Percentiles rank a stretch among this genome's conserved stretches.
These are phyloP conservation scores for Hygrocybe coccinea DNA, from an alignment of 768 basidiomycete species.

Conservation along the genomic window DNA sequence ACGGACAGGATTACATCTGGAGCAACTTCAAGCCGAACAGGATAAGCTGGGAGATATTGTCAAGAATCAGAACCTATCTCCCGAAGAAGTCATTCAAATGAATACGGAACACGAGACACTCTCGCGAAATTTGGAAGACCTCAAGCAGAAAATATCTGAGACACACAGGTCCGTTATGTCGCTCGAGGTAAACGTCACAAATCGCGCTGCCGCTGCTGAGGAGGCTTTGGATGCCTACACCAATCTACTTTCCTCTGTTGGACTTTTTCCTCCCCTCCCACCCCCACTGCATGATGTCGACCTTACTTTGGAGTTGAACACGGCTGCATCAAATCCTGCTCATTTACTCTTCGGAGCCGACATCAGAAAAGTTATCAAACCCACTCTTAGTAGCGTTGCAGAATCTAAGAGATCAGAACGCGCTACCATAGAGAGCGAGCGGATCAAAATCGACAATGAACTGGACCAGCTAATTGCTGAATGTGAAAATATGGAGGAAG, in stretches of 20 bases:
- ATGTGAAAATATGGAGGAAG: slow-evolving; percentile 79
- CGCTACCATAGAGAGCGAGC: slow-evolving; percentile 67
- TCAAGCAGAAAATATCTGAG: slow-evolving; percentile 70
- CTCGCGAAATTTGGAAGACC: slow-evolving; percentile 65
- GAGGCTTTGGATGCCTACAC: slow-evolving; percentile 78
- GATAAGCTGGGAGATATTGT: slow-evolving; percentile 61
- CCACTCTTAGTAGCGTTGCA: slow-evolving; percentile 65
- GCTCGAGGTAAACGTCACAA: slow-evolving; percentile 79
- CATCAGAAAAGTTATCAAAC: slow-evolving; percentile 68
- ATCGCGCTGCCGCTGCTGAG: slow-evolving; percentile 76
- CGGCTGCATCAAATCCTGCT: slow-evolving; percentile 65
- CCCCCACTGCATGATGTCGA: slow-evolving; percentile 68
- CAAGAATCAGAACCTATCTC: slow-evolving; percentile 81
- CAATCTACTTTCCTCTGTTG: slow-evolving; percentile 66
- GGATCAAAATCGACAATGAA: slow-evolving; percentile 77
- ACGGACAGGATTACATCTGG: slow-evolving; percentile 52
- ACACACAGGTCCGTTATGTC: slow-evolving; percentile 67
- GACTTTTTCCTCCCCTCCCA: slow-evolving; percentile 69
- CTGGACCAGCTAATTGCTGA: slow-evolving; percentile 71
- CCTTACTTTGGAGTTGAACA: slow-evolving; percentile 77
- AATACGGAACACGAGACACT: slow-evolving; percentile 83
- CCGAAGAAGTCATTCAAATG: slow-evolving; percentile 89
- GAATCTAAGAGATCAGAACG: slow-evolving; percentile 68
- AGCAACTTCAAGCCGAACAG: slow-evolving; percentile 61
- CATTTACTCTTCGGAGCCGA: slow-evolving; percentile 66